Percentiles rank a stretch among this genome's conserved stretches.
Evolutionary conservation across 352 stramenopile genomes (phyloP).

Genomic region (Stramenopiles sp.): DNA sequence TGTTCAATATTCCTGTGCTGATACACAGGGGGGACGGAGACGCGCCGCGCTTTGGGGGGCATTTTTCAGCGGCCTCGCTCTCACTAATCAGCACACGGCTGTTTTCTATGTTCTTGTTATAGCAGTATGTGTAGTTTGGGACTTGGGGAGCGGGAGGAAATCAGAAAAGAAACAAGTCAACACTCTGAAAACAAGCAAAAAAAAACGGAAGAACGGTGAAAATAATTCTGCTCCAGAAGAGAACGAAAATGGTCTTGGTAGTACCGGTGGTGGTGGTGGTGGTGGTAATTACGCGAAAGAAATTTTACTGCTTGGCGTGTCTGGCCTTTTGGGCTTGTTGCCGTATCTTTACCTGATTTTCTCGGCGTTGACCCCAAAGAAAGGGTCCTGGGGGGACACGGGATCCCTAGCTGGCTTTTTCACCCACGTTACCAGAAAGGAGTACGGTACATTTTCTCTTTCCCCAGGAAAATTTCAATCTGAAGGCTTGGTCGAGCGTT

Average conservation of each 20-base stretch:
- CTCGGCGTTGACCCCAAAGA: no score
- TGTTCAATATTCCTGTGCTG: slow-evolving; percentile 30
- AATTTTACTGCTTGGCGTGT: background rate
- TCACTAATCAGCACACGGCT: slow-evolving; percentile 87
- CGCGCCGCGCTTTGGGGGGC: slow-evolving; percentile 45
- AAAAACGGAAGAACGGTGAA: no score
- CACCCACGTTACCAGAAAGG: slow-evolving; percentile 61
- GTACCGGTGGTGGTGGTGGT: no score
- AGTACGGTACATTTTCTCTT: slow-evolving; percentile 80
- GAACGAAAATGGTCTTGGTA: no score
- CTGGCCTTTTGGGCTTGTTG: background rate
- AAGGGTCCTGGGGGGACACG: slow-evolving; percentile 79
- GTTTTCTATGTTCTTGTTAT: slow-evolving; percentile 71
- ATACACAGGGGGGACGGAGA: background rate
- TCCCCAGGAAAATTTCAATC: slow-evolving; percentile 21
- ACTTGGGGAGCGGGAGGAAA: no score
- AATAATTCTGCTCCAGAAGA: no score
- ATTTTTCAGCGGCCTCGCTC: slow-evolving; percentile 62
- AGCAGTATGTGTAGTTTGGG: slow-evolving; percentile 29
- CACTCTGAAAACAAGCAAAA: no score
- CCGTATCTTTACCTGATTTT: slow-evolving; percentile 49
- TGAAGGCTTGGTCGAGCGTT: slow-evolving; percentile 44
- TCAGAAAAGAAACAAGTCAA: no score
- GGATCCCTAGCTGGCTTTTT: slow-evolving; percentile 52
- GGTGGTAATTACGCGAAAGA: slow-evolving; percentile 29